phyloP scores from a whole-genome alignment of 1,284 basidiomycete genomes.

The Trichosporon faecale region DNA sequence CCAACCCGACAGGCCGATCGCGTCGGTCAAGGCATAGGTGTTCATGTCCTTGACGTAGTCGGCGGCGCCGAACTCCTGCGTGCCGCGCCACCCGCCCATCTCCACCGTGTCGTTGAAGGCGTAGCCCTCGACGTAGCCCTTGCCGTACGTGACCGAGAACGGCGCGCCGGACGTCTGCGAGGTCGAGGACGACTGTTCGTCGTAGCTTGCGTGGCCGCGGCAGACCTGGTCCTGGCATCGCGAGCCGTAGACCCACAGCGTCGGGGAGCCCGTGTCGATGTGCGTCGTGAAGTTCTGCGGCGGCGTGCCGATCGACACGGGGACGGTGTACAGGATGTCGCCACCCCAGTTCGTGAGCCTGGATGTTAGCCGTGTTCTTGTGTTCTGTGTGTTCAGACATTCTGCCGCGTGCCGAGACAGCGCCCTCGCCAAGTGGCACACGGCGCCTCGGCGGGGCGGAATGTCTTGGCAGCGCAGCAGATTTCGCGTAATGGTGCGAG shows the following conservation, averaged over 20 bases:
- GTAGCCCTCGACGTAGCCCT: slow-evolving; percentile 67
- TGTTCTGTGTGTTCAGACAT: background rate
- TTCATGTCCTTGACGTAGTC: slow-evolving; percentile 9
- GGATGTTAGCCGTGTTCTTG: background rate
- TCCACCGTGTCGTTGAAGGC: slow-evolving; percentile 70
- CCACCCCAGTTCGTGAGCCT: slow-evolving; percentile 16
- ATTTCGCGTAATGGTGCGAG: too few relatives aligned
- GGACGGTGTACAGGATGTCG: slow-evolving; percentile 39
- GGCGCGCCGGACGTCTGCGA: slow-evolving; percentile 27
- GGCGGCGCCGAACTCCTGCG: slow-evolving; percentile 60
- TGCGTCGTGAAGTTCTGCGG: slow-evolving; percentile 54
- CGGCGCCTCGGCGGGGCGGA: too few relatives aligned
- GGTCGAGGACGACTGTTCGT: slow-evolving; percentile 34
- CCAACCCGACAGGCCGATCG: slow-evolving; percentile 56
- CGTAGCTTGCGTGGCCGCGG: slow-evolving; percentile 33
- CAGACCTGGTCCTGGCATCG: slow-evolving; percentile 36
- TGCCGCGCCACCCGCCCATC: slow-evolving; percentile 73
- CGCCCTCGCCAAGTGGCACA: too few relatives aligned
- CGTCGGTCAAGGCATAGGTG: slow-evolving; percentile 19
- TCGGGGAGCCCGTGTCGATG: slow-evolving; percentile 56
- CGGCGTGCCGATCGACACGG: slow-evolving; percentile 50
- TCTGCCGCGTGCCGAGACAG: too few relatives aligned
- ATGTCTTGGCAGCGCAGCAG: too few relatives aligned
- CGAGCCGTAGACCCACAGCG: slow-evolving; percentile 48
- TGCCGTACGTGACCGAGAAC: slow-evolving; percentile 70